phyloP scores from a whole-genome alignment of 2,329 filamentous ascomycete species.

The Coniochaeta pulveracea region DNA sequence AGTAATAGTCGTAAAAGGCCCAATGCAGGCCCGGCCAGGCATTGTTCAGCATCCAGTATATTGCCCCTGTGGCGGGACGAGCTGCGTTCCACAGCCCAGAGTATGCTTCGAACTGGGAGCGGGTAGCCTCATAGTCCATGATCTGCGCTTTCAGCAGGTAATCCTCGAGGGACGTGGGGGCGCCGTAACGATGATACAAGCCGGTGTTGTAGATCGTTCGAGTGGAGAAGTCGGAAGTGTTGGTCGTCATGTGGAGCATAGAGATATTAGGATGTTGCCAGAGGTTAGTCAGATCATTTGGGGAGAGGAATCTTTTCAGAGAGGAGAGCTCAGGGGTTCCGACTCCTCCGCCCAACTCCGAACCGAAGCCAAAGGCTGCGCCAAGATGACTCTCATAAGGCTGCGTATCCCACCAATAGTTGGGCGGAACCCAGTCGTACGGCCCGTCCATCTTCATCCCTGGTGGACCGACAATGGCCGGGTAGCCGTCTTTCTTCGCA shows the following conservation, averaged over 20 bases:
- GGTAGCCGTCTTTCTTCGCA: conserved; percentile 37
- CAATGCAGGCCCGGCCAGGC: conserved; percentile 56
- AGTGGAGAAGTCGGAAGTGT: conserved; percentile 40
- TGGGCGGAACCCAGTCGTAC: conserved; percentile 55
- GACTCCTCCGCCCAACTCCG: conserved; percentile 49
- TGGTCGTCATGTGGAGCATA: conserved; percentile 49
- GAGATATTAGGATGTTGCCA: conserved; percentile 42
- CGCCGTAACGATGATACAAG: conserved; percentile 39
- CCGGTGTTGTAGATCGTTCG: conserved; percentile 47
- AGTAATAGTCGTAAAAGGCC: conserved; percentile 53
- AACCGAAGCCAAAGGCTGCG: conserved; percentile 52
- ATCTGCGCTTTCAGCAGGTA: conserved; percentile 50
- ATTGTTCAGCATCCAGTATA: conserved; percentile 59
- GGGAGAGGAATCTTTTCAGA: conserved; percentile 39
- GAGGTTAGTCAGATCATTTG: conserved; percentile 38
- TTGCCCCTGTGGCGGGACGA: conserved; percentile 44
- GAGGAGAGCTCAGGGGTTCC: conserved; percentile 48
- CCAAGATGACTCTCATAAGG: conserved; percentile 29
- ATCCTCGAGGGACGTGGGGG: conserved; percentile 38
- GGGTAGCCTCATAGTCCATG: conserved; percentile 52
- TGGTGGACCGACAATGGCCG: conserved; percentile 36
- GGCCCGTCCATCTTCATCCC: conserved; percentile 58
- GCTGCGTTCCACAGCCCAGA: conserved; percentile 34
- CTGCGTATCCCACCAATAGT: conserved; percentile 46
- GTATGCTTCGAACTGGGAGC: conserved; percentile 47